phyloP scores from a whole-genome alignment of 257 asterid species.

The Parsonsia alboflavescens region DNA sequence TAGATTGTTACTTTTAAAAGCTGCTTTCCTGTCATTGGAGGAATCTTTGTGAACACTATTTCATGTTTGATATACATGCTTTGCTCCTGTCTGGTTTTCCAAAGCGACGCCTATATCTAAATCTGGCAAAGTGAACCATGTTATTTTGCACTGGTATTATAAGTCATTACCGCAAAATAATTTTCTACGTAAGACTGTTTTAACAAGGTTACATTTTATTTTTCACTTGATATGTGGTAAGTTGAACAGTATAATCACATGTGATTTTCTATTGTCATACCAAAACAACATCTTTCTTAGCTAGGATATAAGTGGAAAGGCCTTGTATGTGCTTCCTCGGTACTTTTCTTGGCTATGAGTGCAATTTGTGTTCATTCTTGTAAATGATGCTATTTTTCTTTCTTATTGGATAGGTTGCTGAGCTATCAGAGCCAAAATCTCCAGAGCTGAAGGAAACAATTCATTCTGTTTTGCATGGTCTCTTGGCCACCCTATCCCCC shows the following conservation, averaged over 20 bases:
- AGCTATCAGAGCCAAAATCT: slow-evolving; percentile 86
- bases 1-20: background rate
- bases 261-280: background rate
- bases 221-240: background rate
- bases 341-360: no score
- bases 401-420: slow-evolving; percentile 58
- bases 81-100: background rate
- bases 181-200: background rate
- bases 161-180: background rate
- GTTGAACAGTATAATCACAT: background rate
- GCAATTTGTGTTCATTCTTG: background rate
- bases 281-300: no score
- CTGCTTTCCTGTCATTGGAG: background rate
- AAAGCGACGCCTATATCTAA: background rate
- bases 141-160: background rate
- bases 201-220: background rate
- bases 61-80: background rate
- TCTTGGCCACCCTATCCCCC: slow-evolving; percentile 94
- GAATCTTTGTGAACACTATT: background rate
- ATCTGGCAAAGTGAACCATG: background rate
- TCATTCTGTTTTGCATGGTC: slow-evolving; percentile 88
- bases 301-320: background rate
- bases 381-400: slow-evolving; percentile 8
- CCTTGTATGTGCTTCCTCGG: background rate
- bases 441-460: slow-evolving; percentile 66